A percentile compares a stretch with the other conserved stretches of the same genome.
phyloP scores from a whole-genome alignment of 2,329 filamentous ascomycete species.

The Fusarium avenaceum region DNA sequence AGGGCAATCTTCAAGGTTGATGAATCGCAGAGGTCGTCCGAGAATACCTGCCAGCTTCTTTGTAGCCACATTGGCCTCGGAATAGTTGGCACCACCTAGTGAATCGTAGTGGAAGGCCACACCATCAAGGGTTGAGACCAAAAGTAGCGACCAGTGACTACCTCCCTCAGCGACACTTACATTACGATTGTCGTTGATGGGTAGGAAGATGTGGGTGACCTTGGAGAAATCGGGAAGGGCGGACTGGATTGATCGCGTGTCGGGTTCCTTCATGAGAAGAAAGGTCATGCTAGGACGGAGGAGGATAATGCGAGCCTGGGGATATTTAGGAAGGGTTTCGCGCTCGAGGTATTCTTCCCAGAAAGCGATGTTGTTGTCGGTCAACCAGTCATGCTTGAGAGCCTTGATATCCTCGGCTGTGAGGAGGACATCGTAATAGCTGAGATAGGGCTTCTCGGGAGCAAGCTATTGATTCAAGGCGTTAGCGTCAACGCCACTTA shows the following conservation, averaged over 20 bases:
- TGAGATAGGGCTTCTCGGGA: slow-evolving; percentile 56
- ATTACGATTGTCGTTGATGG: slow-evolving; percentile 89
- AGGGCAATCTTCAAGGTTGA: slow-evolving; percentile 86
- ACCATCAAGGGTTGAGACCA: slow-evolving; percentile 89
- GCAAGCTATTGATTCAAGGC: slow-evolving; percentile 60
- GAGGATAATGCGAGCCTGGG: slow-evolving; percentile 87
- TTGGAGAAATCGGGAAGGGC: slow-evolving; percentile 84
- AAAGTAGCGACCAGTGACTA: slow-evolving; percentile 92
- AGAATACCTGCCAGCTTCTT: slow-evolving; percentile 78
- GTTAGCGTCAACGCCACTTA: slow-evolving; percentile 27
- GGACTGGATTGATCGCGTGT: slow-evolving; percentile 68
- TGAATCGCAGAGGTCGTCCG: slow-evolving; percentile 76
- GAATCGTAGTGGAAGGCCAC: slow-evolving; percentile 98
- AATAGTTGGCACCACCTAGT: slow-evolving; percentile 79
- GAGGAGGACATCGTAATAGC: slow-evolving; percentile 64
- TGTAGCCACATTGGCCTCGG: slow-evolving; percentile 78
- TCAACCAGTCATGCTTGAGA: slow-evolving; percentile 93
- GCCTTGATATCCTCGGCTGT: slow-evolving; percentile 90
- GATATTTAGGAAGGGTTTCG: slow-evolving; percentile 84
- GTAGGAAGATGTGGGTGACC: slow-evolving; percentile 94
- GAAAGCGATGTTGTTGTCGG: slow-evolving; percentile 96
- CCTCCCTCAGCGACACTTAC: slow-evolving; percentile 86
- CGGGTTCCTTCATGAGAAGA: slow-evolving; percentile 82
- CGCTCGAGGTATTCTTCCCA: slow-evolving; percentile 98
- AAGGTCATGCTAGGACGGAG: slow-evolving; percentile 94